Percentiles rank a stretch among this genome's conserved stretches.
phyloP scores from a whole-genome alignment of 805 yeast species.

The Myxozyma udenii region DNA sequence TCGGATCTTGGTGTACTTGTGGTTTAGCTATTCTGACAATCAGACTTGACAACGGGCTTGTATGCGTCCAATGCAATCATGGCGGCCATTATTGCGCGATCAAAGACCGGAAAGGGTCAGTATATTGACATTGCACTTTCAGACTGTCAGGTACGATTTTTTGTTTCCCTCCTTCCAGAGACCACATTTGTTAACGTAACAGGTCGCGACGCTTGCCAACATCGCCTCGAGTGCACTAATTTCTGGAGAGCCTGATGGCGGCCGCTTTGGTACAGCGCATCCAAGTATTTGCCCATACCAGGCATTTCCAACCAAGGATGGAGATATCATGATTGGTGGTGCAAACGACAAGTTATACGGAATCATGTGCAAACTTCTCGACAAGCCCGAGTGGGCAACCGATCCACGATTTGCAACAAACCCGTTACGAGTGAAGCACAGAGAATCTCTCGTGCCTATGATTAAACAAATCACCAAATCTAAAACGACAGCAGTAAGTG shows the following conservation, averaged over 20 bases:
- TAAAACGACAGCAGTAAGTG: slow-evolving; percentile 34
- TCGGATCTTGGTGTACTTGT: not conserved
- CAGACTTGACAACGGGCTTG: slow-evolving; percentile 43
- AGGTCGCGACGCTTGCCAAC: slow-evolving; percentile 42
- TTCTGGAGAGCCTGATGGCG: slow-evolving; percentile 42
- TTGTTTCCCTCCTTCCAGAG: too few species aligned
- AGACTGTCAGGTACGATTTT: slow-evolving; percentile 40
- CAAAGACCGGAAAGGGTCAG: slow-evolving; percentile 40
- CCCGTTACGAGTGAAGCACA: slow-evolving; percentile 40
- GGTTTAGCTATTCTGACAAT: not conserved
- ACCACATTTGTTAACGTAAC: too few species aligned
- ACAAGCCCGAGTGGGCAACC: slow-evolving; percentile 40
- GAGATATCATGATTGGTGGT: slow-evolving; percentile 44
- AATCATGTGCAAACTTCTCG: slow-evolving; percentile 38
- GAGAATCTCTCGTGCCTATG: slow-evolving; percentile 37
- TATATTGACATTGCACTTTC: slow-evolving; percentile 41
- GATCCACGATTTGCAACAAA: slow-evolving; percentile 39
- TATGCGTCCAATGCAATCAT: slow-evolving; percentile 41
- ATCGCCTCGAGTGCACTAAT: slow-evolving; percentile 42
- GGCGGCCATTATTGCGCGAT: slow-evolving; percentile 40
- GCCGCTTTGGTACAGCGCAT: slow-evolving; percentile 45
- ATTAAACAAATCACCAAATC: slow-evolving; percentile 35
- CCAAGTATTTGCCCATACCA: slow-evolving; percentile 45
- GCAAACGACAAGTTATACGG: slow-evolving; percentile 43
- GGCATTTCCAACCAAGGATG: slow-evolving; percentile 41